Percentiles rank a stretch among this genome's conserved stretches.
These are phyloP conservation scores for Suillus decipiens DNA, from an alignment of 768 basidiomycete species.

Conservation along the genomic window DNA sequence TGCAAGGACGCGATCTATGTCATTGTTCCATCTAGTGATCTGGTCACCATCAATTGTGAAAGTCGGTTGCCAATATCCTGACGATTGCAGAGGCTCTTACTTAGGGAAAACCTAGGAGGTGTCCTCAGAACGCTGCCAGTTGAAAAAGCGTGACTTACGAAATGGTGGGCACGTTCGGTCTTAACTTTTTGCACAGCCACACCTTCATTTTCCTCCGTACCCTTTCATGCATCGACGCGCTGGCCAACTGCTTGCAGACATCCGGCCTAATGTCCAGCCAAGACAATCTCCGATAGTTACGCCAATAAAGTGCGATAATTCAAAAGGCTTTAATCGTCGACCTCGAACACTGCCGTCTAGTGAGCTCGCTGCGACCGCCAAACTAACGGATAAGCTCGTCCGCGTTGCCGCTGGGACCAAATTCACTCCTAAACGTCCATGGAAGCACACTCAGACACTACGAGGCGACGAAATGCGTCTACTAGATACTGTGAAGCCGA, in stretches of 20 bases:
- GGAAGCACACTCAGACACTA: constrained; percentile 37
- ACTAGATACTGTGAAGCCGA: constrained; percentile 20
- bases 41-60: too few relatives aligned
- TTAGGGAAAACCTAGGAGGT: too few relatives aligned
- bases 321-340: not conserved
- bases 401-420: constrained; percentile 32
- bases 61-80: too few relatives aligned
- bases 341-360: constrained; percentile 4
- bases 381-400: constrained; percentile 35
- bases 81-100: too few relatives aligned
- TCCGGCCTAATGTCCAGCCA: constrained; percentile 20
- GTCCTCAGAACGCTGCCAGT: too few relatives aligned
- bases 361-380: constrained; percentile 9
- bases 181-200: constrained; percentile 29
- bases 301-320: not conserved
- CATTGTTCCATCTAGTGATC: too few relatives aligned
- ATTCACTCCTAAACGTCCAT: constrained; percentile 29
- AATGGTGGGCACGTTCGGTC: too few relatives aligned
- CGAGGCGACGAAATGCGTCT: constrained; percentile 44
- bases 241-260: constrained; percentile 22
- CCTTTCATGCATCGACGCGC: constrained; percentile 32
- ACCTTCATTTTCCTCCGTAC: constrained; percentile 22
- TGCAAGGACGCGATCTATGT: too few relatives aligned
- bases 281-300: constrained; percentile 7
- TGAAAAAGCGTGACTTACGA: too few relatives aligned